Conservation (phyloP, 441 rosid species). For the Pelargonium myrrhifolium region DNA sequence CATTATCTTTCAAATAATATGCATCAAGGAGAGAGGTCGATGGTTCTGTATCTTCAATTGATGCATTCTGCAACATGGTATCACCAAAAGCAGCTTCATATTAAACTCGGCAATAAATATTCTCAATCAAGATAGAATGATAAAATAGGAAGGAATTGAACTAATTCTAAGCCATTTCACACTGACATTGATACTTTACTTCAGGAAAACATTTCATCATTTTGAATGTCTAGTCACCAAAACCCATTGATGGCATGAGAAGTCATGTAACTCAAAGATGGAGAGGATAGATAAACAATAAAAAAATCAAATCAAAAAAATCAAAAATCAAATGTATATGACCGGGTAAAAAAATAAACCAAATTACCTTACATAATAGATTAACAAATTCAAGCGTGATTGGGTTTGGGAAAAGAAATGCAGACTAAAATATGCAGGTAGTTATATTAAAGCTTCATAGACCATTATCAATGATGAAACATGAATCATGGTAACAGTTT, state of each 20-base stretch:
- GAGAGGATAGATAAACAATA: background rate
- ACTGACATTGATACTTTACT: background rate
- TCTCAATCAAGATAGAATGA: background rate
- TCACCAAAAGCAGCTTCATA: slow-evolving; percentile 15
- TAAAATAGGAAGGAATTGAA: background rate
- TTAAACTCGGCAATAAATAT: slow-evolving; percentile 1
- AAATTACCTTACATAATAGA: background rate
- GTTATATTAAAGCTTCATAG: background rate
- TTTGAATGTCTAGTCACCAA: background rate
- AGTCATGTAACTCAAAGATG: background rate
- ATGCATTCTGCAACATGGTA: slow-evolving; percentile 35
- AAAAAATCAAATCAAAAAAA: background rate
- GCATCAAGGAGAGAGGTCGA: slow-evolving; percentile 61
- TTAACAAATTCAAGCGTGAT: background rate
- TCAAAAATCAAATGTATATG: too few species aligned
- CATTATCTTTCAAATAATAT: slow-evolving; percentile 54
- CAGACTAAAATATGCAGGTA: background rate
- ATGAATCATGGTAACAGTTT: background rate
- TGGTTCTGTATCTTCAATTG: slow-evolving; percentile 24
- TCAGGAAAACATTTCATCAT: background rate
- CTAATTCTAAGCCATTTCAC: slow-evolving; percentile 9
- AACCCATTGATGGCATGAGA: background rate
- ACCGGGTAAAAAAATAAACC: background rate
- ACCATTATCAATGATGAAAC: background rate
- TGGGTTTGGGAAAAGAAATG: background rate